These are phyloP conservation scores for Colletotrichum truncatum DNA, from an alignment of 2,329 filamentous ascomycete species.

Conservation along the genomic window DNA sequence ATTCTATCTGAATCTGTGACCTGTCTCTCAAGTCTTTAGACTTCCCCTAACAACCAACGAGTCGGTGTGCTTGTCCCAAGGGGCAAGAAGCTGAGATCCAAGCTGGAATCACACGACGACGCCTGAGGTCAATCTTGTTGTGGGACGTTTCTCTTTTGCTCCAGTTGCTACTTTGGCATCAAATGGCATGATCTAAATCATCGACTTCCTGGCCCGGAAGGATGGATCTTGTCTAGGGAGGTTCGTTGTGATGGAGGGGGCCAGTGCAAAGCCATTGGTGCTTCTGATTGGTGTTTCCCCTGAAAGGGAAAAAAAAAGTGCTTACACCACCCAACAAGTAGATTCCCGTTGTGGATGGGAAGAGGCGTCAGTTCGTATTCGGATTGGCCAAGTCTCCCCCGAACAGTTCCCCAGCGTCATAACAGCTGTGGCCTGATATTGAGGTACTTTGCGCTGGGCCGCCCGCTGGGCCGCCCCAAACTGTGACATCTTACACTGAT, in stretches of 20 bases:
- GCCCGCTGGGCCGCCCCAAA: neutral
- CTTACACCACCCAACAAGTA: slow-evolving; percentile 1
- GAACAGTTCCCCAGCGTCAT: neutral
- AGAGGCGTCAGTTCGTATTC: slow-evolving; percentile 6
- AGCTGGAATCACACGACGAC: slow-evolving; percentile 2
- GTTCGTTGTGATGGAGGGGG: neutral
- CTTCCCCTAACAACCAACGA: neutral
- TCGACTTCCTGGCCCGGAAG: neutral
- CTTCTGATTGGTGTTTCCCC: neutral
- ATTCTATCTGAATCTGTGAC: neutral
- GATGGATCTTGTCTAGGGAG: slow-evolving; percentile 1
- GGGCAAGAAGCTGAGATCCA: too few species aligned
- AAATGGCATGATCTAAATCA: slow-evolving; percentile 9
- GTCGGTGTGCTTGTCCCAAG: neutral
- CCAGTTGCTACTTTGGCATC: neutral
- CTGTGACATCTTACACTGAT: neutral
- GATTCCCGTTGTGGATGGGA: neutral
- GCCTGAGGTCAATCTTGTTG: slow-evolving; percentile 14
- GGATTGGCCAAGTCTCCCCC: slow-evolving; percentile 1
- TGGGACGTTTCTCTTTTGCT: slow-evolving; percentile 8
- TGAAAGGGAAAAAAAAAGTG: neutral
- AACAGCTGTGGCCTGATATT: neutral
- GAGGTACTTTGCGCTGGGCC: neutral
- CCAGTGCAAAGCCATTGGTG: neutral
- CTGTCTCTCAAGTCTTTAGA: neutral